Base-by-base conservation (phyloP, 2,329 filamentous ascomycete genomes). In the Ophiostoma ips region DNA sequence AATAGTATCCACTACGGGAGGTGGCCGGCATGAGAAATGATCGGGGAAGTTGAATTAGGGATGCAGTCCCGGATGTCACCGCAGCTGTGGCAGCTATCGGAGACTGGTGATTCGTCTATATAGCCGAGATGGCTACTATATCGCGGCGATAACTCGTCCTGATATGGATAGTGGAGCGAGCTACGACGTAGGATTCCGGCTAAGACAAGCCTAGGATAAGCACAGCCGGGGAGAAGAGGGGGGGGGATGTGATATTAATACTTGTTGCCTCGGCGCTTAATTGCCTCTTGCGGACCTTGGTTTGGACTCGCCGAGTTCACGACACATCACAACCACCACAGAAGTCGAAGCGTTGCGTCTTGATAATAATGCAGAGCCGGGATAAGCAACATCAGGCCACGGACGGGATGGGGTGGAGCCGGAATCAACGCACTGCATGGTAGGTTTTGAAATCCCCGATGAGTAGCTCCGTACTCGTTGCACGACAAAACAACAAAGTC, bases 401-500 rank as follows among this genome's bases (percentile, higher is more conserved):
- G 40, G 38, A 44, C 37, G 21, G 36, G 10, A 35, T 33, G 6
- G 16, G n/a, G 46, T 48, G 45, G 46, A 31, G 36, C 24, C 45
- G 50, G 16, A 51, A 43, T 16, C 50, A 51, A 12, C 33, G 45
- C 12, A 45, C 45, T 1, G 50, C 50, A 34, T 51, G 50, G 50
- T 48, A 28, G 24, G 48, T 49, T 7, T 9, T 24, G 18, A 33
- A 40, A 13, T 9, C 5, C 10, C n/a, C 37, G n/a, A 35, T 15
- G 15, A 46, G 12, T 35, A 31, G n/a, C n/a, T n/a, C n/a, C n/a
- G n/a, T n/a, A n/a, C n/a, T n/a, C n/a, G n/a, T n/a, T n/a, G n/a
- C n/a, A n/a, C n/a, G n/a, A n/a, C n/a, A n/a, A n/a, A n/a, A n/a
- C n/a, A n/a, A n/a, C n/a, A n/a, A n/a, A n/a, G n/a, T n/a, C n/a